phyloP scores from a whole-genome alignment of 176 grass and related monocot genomes.

The Cocos nucifera region DNA sequence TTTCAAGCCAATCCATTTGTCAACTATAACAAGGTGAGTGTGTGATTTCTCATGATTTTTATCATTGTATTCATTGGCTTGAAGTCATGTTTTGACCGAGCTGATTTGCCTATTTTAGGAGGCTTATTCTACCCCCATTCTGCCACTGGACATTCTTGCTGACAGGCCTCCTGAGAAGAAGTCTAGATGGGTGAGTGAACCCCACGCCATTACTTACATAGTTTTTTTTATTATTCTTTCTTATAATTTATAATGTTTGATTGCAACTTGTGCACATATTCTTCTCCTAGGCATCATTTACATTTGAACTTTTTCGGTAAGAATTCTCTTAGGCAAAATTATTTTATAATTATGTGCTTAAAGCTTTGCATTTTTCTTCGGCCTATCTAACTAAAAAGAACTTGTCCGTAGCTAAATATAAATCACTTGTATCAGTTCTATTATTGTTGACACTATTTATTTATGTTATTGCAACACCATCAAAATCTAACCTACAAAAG shows the following conservation, averaged over 20 bases:
- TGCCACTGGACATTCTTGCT: conserved; percentile 63
- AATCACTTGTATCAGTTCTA: conserved; percentile 58
- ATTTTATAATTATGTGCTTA: too few species aligned
- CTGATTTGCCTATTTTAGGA: conserved; percentile 46
- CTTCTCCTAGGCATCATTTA: neutral
- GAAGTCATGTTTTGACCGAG: neutral
- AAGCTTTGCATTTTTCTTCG: too few species aligned
- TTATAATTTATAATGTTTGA: conserved; percentile 16
- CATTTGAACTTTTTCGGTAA: conserved; percentile 38
- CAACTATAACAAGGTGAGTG: too few species aligned
- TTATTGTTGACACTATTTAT: conserved; percentile 48
- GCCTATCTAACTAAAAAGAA: conserved; percentile 1
- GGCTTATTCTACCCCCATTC: conserved; percentile 76
- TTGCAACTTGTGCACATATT: neutral
- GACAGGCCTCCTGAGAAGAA: conserved; percentile 76
- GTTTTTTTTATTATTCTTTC: neutral
- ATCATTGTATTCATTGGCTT: too few species aligned
- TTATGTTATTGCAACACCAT: conserved; percentile 64
- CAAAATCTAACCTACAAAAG: conserved; percentile 40
- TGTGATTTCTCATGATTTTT: too few species aligned
- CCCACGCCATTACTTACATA: neutral
- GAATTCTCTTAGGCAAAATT: neutral
- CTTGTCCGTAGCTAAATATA: conserved; percentile 27
- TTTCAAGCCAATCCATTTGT: too few species aligned
- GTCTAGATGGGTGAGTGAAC: conserved; percentile 70